Conservation (phyloP, 805 yeast genomes). For the Wickerhamomyces bovis region DNA sequence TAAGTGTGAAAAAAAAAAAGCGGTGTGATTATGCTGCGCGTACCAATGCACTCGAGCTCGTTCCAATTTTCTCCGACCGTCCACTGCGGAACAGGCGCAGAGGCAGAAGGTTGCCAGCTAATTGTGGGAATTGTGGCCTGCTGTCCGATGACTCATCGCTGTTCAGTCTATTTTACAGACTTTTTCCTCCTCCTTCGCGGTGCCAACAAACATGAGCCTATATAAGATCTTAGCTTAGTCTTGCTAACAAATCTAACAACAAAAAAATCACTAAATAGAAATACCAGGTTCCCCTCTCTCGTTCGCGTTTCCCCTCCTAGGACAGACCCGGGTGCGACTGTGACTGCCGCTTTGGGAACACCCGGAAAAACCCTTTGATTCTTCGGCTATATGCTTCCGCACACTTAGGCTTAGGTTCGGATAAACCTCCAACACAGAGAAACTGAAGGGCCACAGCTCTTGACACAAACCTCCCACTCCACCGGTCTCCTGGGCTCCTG, state of each 20-base stretch:
- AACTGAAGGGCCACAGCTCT: not conserved
- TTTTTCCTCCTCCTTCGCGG: too few relatives aligned
- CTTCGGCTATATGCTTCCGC: not conserved
- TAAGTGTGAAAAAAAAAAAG: not conserved
- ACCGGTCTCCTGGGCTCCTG: too few relatives aligned
- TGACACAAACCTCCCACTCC: too few relatives aligned
- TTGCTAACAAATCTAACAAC: too few relatives aligned
- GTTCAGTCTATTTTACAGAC: too few relatives aligned
- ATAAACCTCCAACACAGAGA: too few relatives aligned
- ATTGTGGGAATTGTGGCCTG: not conserved
- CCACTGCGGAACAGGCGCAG: not conserved
- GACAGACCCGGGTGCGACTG: not conserved
- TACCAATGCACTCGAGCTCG: not conserved
- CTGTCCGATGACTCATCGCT: not conserved
- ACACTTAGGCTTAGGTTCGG: not conserved
- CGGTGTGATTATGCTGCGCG: not conserved
- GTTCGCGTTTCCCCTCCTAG: not conserved
- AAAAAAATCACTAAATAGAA: too few relatives aligned
- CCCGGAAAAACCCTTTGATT: not conserved
- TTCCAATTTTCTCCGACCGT: not conserved
- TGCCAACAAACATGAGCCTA: too few relatives aligned
- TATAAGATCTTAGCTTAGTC: too few relatives aligned
- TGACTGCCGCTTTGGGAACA: not conserved
- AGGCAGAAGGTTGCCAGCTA: too few relatives aligned
- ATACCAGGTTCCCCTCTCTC: too few relatives aligned